Conservation (phyloP, 495 filamentous ascomycete genomes). For the Podospora sp. region DNA sequence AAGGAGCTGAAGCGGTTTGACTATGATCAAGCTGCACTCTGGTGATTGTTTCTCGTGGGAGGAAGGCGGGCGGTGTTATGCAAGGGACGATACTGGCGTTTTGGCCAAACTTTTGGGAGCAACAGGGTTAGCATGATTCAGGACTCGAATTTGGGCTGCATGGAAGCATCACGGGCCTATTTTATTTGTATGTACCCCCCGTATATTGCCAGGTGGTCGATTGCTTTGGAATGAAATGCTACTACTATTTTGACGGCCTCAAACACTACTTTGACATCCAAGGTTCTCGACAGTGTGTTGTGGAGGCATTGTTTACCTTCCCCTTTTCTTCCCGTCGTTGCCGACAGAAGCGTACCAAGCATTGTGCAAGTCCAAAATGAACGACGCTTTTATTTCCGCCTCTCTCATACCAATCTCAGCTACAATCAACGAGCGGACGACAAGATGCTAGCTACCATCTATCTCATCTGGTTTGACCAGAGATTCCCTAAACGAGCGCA, state of each 20-base stretch:
- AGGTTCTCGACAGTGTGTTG: too few relatives aligned
- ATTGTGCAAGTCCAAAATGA: background rate
- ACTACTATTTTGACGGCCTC: background rate
- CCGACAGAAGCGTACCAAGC: too few relatives aligned
- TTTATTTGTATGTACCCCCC: background rate
- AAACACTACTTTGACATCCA: too few relatives aligned
- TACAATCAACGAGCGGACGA: background rate
- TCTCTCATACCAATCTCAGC: background rate
- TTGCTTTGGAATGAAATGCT: background rate
- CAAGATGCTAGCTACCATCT: background rate
- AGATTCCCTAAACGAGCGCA: constrained; percentile 6
- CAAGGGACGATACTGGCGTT: too few relatives aligned
- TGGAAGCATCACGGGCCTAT: background rate
- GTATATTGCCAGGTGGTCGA: background rate
- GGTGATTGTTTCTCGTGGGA: constrained; percentile 26
- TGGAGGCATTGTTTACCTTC: too few relatives aligned
- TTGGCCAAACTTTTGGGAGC: background rate
- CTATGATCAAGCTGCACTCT: constrained; percentile 64
- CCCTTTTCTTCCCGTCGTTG: too few relatives aligned
- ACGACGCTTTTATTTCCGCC: background rate
- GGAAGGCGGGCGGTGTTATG: background rate
- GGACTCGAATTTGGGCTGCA: background rate
- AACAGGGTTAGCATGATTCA: background rate
- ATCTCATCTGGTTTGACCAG: background rate
- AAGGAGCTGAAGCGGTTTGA: constrained; percentile 93